Evolutionary conservation across 2,329 filamentous ascomycete species (phyloP).

Genomic region (Spiromastix sp.): DNA sequence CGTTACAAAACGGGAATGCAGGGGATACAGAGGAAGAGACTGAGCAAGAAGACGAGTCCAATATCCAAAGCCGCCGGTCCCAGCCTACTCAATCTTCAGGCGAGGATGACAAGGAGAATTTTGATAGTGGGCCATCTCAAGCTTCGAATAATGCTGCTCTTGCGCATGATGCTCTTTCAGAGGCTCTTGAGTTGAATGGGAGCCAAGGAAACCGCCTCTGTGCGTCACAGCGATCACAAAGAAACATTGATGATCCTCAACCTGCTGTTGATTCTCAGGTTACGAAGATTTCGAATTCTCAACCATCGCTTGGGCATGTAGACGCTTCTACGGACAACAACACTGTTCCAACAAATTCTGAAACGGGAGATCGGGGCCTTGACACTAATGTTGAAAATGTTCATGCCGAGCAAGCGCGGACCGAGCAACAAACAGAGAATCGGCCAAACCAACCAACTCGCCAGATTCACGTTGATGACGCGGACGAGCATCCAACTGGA

Average conservation of each 20-base stretch:
- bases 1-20: constrained; percentile 14
- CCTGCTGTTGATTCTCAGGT: constrained; percentile 2
- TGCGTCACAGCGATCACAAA: constrained; percentile 2
- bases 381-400: constrained; percentile 1
- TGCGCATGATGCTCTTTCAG: constrained; percentile 30
- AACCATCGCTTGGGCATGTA: constrained; percentile 1
- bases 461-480: not conserved
- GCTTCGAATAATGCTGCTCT: constrained; percentile 20
- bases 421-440: no score
- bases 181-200: constrained; percentile 22
- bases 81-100: constrained; percentile 20
- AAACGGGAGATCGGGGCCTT: no score
- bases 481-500: no score
- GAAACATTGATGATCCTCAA: no score
- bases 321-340: no score
- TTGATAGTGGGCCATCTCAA: constrained; percentile 19
- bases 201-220: constrained; percentile 13
- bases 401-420: not conserved
- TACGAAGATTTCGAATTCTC: constrained; percentile 8
- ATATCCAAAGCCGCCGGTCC: constrained; percentile 18
- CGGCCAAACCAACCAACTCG: not conserved
- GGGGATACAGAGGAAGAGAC: constrained; percentile 35
- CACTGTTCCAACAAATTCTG: no score
- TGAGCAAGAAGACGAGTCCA: constrained; percentile 32
- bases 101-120: constrained; percentile 40